These are phyloP conservation scores for Saksenaea vasiformis DNA, from an alignment of 371 early-diverging fungal species.

Conservation along the genomic window DNA sequence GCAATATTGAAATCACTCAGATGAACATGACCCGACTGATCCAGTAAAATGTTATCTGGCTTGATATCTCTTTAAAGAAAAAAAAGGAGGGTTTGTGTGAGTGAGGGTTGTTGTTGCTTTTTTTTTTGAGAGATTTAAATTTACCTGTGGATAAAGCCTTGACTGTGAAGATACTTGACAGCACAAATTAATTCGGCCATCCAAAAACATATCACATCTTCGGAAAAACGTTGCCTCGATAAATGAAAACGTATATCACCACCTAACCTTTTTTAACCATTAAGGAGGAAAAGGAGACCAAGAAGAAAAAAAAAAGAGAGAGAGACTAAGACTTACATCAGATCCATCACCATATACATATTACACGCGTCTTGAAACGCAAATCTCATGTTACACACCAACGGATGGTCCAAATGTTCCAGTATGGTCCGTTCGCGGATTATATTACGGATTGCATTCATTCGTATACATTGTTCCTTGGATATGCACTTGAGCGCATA, in stretches of 20 bases:
- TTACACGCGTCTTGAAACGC: slow-evolving; percentile 78
- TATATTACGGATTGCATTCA: slow-evolving; percentile 68
- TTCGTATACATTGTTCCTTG: slow-evolving; percentile 68
- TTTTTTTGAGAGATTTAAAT: background rate
- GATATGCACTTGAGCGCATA: slow-evolving; percentile 81
- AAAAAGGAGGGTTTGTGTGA: too few species aligned
- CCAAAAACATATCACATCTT: slow-evolving; percentile 67
- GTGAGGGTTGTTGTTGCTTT: background rate
- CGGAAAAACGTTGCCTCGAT: slow-evolving; percentile 57
- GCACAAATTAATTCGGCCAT: slow-evolving; percentile 71
- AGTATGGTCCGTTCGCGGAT: slow-evolving; percentile 75
- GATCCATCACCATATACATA: slow-evolving; percentile 81
- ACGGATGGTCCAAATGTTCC: slow-evolving; percentile 70
- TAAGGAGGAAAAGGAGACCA: background rate
- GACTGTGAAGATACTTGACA: slow-evolving; percentile 70
- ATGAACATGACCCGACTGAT: slow-evolving; percentile 67
- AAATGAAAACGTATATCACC: slow-evolving; percentile 82
- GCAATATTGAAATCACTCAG: slow-evolving; percentile 79
- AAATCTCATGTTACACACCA: slow-evolving; percentile 75
- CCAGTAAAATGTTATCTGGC: slow-evolving; percentile 79
- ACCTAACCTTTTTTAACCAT: slow-evolving; percentile 55
- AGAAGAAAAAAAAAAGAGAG: background rate
- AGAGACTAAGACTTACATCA: slow-evolving; percentile 53
- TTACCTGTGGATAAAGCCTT: slow-evolving; percentile 70
- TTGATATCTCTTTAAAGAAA: slow-evolving; percentile 59